Evolutionary conservation across 371 early-diverging fungal species (phyloP).

Genomic region (Rhizopus sp.): DNA sequence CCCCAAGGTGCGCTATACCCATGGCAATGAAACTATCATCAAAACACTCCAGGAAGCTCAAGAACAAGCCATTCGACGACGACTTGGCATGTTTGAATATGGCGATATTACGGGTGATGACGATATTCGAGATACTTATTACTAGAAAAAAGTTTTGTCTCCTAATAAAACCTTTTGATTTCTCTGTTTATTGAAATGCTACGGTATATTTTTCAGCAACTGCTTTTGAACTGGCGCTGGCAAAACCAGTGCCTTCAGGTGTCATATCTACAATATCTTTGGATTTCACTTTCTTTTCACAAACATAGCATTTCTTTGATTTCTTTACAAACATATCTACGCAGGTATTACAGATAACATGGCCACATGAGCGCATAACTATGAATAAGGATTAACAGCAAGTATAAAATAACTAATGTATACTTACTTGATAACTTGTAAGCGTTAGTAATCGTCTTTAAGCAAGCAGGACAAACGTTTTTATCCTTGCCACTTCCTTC

Average conservation of each 20-base stretch:
- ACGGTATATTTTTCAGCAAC: slow-evolving; percentile 72
- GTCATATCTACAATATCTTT: slow-evolving; percentile 77
- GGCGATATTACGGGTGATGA: slow-evolving; percentile 88
- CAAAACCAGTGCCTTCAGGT: slow-evolving; percentile 89
- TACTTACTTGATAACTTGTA: slow-evolving; percentile 66
- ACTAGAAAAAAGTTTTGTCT: slow-evolving; percentile 11
- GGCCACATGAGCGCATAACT: slow-evolving; percentile 85
- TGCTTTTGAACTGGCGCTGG: slow-evolving; percentile 77
- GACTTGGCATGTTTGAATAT: slow-evolving; percentile 85
- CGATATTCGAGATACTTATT: slow-evolving; percentile 37
- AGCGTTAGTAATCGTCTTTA: slow-evolving; percentile 78
- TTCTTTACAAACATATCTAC: slow-evolving; percentile 76
- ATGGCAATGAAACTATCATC: slow-evolving; percentile 57
- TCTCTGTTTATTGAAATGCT: slow-evolving; percentile 70
- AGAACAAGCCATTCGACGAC: slow-evolving; percentile 53
- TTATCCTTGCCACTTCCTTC: slow-evolving; percentile 34
- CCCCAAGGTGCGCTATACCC: slow-evolving; percentile 56
- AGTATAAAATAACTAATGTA: not conserved
- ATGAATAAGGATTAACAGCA: slow-evolving; percentile 7
- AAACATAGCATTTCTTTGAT: slow-evolving; percentile 78
- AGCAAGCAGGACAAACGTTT: slow-evolving; percentile 81
- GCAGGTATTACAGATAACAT: slow-evolving; percentile 84
- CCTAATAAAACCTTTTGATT: not conserved
- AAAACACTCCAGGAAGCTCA: slow-evolving; percentile 44
- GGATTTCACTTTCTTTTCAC: slow-evolving; percentile 69